These are phyloP conservation scores for Cryptococcus floricola DNA, from an alignment of 1,284 basidiomycete genomes.

Conservation along the genomic window DNA sequence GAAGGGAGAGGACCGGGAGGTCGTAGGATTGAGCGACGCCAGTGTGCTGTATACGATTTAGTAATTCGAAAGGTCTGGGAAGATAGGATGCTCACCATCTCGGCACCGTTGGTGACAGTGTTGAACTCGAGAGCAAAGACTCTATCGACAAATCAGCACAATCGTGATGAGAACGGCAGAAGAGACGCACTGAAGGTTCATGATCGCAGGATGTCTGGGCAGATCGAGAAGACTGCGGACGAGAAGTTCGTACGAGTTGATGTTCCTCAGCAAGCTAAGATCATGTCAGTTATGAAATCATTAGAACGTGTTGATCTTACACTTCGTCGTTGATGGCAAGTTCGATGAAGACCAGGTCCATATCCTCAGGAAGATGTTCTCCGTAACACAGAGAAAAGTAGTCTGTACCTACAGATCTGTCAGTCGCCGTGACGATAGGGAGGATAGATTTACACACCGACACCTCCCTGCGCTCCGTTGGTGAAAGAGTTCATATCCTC, in stretches of 20 bases:
- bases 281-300: neutral
- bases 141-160: constrained; percentile 14
- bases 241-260: constrained; percentile 35
- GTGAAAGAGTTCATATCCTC: constrained; percentile 26
- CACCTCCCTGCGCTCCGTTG: constrained; percentile 40
- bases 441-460: constrained; percentile 15
- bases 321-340: constrained; percentile 41
- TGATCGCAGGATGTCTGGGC: constrained; percentile 33
- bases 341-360: constrained; percentile 37
- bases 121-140: constrained; percentile 38
- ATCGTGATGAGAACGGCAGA: neutral
- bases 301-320: constrained; percentile 9
- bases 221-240: constrained; percentile 35
- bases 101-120: constrained; percentile 32
- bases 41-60: constrained; percentile 17
- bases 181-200: constrained; percentile 32
- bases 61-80: neutral
- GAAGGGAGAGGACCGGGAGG: constrained; percentile 34
- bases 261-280: constrained; percentile 15
- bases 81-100: constrained; percentile 22
- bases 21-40: constrained; percentile 43
- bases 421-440: neutral
- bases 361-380: constrained; percentile 34
- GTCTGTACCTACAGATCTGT: constrained; percentile 21
- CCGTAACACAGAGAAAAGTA: constrained; percentile 37